These are phyloP conservation scores for Exophiala phaeomuriformis DNA, from an alignment of 2,329 filamentous ascomycete species.

Conservation along the genomic window DNA sequence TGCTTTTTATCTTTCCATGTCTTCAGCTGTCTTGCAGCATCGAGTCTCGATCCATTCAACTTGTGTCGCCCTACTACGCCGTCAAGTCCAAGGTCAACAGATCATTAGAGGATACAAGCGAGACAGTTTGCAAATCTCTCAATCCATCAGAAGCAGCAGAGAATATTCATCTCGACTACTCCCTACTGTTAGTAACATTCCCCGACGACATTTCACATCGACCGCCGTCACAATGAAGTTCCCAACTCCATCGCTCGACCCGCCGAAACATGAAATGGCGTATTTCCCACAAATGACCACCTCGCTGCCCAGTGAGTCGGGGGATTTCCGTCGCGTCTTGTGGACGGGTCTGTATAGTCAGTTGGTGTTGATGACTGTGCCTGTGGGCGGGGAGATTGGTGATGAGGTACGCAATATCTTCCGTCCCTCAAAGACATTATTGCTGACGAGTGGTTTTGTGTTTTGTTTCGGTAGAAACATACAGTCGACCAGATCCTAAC, in stretches of 20 bases:
- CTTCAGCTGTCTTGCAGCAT: too few species aligned
- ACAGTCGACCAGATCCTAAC: constrained; percentile 59
- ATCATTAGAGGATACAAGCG: background rate
- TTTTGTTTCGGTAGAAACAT: constrained; percentile 36
- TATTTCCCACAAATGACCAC: constrained; percentile 53
- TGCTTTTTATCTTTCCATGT: too few species aligned
- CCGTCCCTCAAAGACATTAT: background rate
- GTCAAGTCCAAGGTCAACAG: too few species aligned
- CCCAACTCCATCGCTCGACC: constrained; percentile 29
- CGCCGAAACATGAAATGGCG: constrained; percentile 50
- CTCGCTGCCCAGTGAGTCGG: constrained; percentile 47
- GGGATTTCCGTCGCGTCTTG: constrained; percentile 54
- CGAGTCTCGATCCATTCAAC: too few species aligned
- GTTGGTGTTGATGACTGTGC: constrained; percentile 58
- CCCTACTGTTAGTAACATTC: background rate
- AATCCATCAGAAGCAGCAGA: background rate
- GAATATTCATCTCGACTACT: too few species aligned
- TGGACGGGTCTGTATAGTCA: constrained; percentile 58
- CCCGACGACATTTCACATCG: background rate
- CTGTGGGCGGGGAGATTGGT: constrained; percentile 58
- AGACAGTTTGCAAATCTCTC: background rate
- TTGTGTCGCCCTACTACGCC: too few species aligned
- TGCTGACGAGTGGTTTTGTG: background rate
- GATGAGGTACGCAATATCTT: constrained; percentile 46
- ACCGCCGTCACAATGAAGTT: constrained; percentile 17